A percentile compares a stretch with the other conserved stretches of the same genome.
These are phyloP conservation scores for Thalassiosira sp. DNA, from an alignment of 352 stramenopile genomes.

Conservation along the genomic window DNA sequence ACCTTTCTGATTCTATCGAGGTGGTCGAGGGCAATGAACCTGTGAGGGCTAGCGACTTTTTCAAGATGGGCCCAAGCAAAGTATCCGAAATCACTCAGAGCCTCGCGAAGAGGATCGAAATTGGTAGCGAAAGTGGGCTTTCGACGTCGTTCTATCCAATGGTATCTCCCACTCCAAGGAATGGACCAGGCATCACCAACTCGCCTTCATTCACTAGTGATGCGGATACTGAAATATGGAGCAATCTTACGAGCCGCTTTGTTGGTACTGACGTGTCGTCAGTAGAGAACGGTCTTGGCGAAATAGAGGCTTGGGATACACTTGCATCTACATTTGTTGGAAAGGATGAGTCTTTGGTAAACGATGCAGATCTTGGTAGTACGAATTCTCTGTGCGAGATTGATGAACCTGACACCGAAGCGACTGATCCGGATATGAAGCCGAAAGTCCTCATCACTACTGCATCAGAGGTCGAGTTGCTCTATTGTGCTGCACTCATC, in stretches of 20 bases:
- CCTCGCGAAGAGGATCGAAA: background rate
- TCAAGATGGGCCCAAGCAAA: conserved; percentile 10
- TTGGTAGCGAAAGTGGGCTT: background rate
- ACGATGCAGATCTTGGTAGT: background rate
- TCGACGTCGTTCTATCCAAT: background rate
- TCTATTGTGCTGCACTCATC: background rate
- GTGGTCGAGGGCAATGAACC: background rate
- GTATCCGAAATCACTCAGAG: background rate
- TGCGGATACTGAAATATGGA: conserved; percentile 27
- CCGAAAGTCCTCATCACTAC: background rate
- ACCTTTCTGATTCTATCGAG: background rate
- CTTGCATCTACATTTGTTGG: conserved; percentile 3
- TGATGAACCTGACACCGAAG: background rate
- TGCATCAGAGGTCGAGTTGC: background rate
- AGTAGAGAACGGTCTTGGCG: background rate
- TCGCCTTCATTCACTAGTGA: conserved; percentile 21
- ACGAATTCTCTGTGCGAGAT: conserved; percentile 8
- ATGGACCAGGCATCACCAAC: background rate
- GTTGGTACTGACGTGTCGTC: conserved; percentile 1
- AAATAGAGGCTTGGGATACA: background rate
- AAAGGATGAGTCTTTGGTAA: background rate
- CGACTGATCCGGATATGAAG: background rate
- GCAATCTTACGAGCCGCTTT: conserved; percentile 14
- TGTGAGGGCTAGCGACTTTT: conserved; percentile 3
- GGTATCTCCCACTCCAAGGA: background rate